Evolutionary conservation across 1,139 yeast genomes (phyloP).

Genomic region (Sugiyamaella japonica): DNA sequence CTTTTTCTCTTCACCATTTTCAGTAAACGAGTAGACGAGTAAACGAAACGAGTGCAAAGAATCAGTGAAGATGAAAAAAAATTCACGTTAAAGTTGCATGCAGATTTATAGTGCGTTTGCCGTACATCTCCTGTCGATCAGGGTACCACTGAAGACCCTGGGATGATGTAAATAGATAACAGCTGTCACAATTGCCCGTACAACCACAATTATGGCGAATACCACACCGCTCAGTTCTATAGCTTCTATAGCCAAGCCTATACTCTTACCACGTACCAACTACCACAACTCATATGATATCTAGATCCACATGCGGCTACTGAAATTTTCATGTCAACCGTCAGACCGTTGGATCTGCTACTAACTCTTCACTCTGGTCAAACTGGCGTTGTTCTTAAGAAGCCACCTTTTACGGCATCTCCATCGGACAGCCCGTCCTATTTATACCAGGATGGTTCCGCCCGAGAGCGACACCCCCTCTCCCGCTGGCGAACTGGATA

Average conservation of each 20-base stretch:
- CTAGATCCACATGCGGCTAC: neutral
- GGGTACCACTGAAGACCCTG: conserved; percentile 1
- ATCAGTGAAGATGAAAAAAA: neutral
- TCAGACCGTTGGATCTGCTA: neutral
- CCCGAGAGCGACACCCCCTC: neutral
- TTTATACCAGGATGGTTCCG: neutral
- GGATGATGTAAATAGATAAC: neutral
- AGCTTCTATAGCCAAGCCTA: no score
- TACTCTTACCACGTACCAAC: no score
- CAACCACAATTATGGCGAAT: no score
- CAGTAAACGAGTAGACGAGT: no score
- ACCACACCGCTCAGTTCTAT: no score
- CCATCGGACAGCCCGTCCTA: no score
- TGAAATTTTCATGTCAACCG: neutral
- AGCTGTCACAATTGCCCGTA: neutral
- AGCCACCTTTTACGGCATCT: neutral
- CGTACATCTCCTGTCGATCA: conserved; percentile 9
- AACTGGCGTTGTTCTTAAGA: neutral
- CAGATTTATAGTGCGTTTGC: conserved; percentile 4
- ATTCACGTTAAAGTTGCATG: conserved; percentile 7
- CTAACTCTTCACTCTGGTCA: neutral
- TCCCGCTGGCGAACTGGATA: neutral
- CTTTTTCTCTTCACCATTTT: conserved; percentile 82
- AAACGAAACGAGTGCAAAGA: neutral
- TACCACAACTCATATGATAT: no score